phyloP scores from a whole-genome alignment of 225 moss, liverwort and hornwort species.

The Straminergon stramineum region DNA sequence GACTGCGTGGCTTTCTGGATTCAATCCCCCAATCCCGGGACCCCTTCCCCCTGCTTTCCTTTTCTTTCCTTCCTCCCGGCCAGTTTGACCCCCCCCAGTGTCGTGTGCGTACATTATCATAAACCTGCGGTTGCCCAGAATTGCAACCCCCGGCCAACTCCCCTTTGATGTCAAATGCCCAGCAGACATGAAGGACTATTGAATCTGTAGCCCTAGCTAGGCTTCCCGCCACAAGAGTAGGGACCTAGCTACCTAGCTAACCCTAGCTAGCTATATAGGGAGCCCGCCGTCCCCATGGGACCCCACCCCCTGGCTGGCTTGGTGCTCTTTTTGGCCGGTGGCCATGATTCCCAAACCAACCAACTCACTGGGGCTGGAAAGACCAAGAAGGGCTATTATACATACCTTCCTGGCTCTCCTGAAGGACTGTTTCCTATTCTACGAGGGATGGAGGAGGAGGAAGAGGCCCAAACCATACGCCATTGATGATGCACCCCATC shows the following conservation, averaged over 20 bases:
- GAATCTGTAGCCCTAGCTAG: not conserved
- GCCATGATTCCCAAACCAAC: slow-evolving; percentile 12
- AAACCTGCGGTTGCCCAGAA: not conserved
- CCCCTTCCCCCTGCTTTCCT: too few species aligned
- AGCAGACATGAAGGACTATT: not conserved
- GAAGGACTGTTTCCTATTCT: not conserved
- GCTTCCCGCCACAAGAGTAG: not conserved
- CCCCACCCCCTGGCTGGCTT: not conserved
- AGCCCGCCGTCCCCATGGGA: not conserved
- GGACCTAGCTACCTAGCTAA: not conserved
- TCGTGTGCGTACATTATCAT: not conserved
- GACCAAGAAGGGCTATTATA: not conserved
- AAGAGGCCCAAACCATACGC: not conserved
- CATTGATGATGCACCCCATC: not conserved
- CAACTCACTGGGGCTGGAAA: not conserved
- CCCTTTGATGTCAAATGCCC: not conserved
- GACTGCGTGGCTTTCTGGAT: not conserved
- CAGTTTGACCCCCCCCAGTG: not conserved
- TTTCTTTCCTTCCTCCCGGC: too few species aligned
- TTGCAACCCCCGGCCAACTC: not conserved
- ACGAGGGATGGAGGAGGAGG: too few species aligned
- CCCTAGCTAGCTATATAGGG: too few species aligned
- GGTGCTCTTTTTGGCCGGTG: slow-evolving; percentile 21
- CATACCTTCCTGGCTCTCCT: not conserved
- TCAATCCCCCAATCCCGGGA: not conserved